Percentiles rank a stretch among this genome's conserved stretches.
These are phyloP conservation scores for Neospermospora avenae DNA, from an alignment of 2,329 filamentous ascomycete genomes.

Conservation along the genomic window DNA sequence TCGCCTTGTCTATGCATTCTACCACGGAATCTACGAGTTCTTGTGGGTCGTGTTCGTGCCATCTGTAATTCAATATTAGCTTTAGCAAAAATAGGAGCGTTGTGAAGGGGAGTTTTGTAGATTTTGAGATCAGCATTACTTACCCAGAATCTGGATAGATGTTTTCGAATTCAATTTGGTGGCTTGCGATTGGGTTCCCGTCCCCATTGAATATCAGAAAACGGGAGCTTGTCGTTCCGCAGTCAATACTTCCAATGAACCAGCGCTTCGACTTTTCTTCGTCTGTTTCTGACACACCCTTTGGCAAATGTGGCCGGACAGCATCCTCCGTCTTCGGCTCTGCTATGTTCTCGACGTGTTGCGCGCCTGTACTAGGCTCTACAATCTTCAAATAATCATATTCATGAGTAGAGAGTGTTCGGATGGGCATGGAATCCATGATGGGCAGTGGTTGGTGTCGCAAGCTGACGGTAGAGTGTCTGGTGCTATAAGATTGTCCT, in stretches of 20 bases:
- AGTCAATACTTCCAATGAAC: conserved; percentile 86
- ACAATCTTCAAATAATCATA: conserved; percentile 11
- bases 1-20: conserved; percentile 71
- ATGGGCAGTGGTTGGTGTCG: conserved; percentile 2
- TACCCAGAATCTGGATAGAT: conserved; percentile 83
- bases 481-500: background rate
- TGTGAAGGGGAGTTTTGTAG: background rate
- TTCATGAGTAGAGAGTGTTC: conserved; percentile 11
- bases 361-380: conserved; percentile 9
- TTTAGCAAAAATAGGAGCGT: background rate
- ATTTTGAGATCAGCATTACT: conserved; percentile 35
- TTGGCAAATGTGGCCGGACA: conserved; percentile 22
- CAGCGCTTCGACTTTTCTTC: conserved; percentile 42
- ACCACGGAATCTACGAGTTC: conserved; percentile 72
- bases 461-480: background rate
- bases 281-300: conserved; percentile 20
- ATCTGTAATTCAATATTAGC: conserved; percentile 47
- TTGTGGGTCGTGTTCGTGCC: conserved; percentile 80
- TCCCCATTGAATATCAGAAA: conserved; percentile 86
- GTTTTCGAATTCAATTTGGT: conserved; percentile 85
- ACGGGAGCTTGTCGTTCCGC: conserved; percentile 83
- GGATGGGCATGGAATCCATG: conserved; percentile 27
- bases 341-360: conserved; percentile 27
- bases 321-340: conserved; percentile 9
- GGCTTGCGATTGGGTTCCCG: conserved; percentile 74